phyloP scores from a whole-genome alignment of 768 basidiomycete species.

The Podaxis rugospora region DNA sequence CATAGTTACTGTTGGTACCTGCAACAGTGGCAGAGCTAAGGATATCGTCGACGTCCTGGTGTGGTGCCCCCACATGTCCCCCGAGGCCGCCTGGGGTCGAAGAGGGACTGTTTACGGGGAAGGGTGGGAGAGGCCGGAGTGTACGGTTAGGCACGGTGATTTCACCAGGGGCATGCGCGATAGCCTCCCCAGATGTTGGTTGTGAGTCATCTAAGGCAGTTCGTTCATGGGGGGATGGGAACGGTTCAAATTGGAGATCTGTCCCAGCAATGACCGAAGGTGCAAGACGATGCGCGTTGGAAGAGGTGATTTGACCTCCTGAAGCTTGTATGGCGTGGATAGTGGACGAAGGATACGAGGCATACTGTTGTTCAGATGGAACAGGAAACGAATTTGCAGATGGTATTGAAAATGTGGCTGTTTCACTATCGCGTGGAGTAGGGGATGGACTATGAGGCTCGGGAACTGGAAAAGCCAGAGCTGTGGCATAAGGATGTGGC shows the following conservation, averaged over 20 bases:
- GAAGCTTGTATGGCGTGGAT: background rate
- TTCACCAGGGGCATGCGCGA: background rate
- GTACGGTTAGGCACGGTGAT: background rate
- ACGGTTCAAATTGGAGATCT: constrained; percentile 2
- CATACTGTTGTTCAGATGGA: background rate
- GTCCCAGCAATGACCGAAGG: background rate
- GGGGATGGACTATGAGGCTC: background rate
- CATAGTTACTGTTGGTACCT: background rate
- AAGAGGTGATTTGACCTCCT: background rate
- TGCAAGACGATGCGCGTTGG: background rate
- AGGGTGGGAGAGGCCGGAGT: background rate
- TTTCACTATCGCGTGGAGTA: background rate
- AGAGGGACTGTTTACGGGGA: background rate
- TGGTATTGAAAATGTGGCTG: background rate
- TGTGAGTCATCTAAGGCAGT: background rate
- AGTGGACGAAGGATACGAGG: background rate
- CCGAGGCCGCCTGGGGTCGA: background rate
- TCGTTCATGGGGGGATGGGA: background rate
- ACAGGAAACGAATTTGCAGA: background rate
- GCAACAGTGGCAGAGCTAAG: background rate
- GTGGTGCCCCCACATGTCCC: background rate
- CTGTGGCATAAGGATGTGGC: background rate
- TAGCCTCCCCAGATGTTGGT: too few relatives aligned
- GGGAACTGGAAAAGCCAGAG: background rate
- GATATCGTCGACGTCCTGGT: background rate